A percentile compares a stretch with the other conserved stretches of the same genome.
phyloP scores from a whole-genome alignment of 2,329 filamentous ascomycete genomes.

The Arachnomyces sp. region DNA sequence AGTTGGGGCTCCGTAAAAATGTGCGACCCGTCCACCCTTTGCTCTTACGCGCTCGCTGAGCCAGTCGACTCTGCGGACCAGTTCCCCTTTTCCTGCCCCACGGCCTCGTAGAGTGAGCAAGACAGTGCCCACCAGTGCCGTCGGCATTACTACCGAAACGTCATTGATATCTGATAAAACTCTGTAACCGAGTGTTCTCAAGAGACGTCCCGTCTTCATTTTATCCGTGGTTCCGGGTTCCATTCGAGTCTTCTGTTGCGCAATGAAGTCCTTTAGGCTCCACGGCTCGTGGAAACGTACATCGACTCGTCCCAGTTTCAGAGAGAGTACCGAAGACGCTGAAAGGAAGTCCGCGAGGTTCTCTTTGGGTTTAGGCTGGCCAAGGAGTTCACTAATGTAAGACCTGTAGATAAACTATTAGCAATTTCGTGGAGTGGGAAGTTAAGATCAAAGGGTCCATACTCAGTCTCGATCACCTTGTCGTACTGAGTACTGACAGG shows the following conservation, averaged over 20 bases:
- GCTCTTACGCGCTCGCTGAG: slow-evolving; percentile 69
- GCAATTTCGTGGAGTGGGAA: neutral
- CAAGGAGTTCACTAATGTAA: slow-evolving; percentile 88
- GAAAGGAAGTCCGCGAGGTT: slow-evolving; percentile 85
- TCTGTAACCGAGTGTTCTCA: slow-evolving; percentile 83
- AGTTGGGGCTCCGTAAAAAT: slow-evolving; percentile 75
- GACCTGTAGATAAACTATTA: slow-evolving; percentile 42
- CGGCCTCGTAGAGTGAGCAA: slow-evolving; percentile 83
- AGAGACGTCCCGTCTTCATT: slow-evolving; percentile 56
- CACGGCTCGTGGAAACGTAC: slow-evolving; percentile 95
- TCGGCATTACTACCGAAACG: slow-evolving; percentile 96
- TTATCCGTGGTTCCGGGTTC: slow-evolving; percentile 29
- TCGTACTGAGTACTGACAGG: slow-evolving; percentile 97
- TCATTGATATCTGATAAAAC: slow-evolving; percentile 91
- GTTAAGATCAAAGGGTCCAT: slow-evolving; percentile 12
- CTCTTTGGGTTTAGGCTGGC: slow-evolving; percentile 91
- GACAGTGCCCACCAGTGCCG: slow-evolving; percentile 88
- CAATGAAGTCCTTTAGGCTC: slow-evolving; percentile 76
- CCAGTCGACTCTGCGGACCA: slow-evolving; percentile 85
- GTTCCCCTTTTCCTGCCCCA: slow-evolving; percentile 78
- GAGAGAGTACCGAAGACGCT: slow-evolving; percentile 75
- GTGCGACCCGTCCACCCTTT: slow-evolving; percentile 85
- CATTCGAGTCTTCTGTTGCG: slow-evolving; percentile 52
- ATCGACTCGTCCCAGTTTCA: slow-evolving; percentile 85
- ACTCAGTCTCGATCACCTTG: slow-evolving; percentile 94